Evolutionary conservation across 345 rosid species (phyloP), one percentile per base, ranked within the genome.

Genomic region (Lumnitzera racemosa): DNA sequence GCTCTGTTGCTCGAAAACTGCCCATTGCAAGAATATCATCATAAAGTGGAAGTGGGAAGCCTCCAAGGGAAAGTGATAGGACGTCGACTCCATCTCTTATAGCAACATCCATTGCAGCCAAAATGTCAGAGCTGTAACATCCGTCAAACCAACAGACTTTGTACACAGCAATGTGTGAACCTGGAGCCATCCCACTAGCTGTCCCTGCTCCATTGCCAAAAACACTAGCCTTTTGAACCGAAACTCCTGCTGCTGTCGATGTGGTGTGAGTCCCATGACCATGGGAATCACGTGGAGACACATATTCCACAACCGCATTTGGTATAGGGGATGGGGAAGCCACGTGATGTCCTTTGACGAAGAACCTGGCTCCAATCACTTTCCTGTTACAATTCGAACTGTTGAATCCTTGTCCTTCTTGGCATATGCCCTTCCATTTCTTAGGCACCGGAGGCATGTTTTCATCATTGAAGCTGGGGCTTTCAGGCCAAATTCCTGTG

Each of bases 241-340:
- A 66, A 71, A 75, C 72, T 51, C 98, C 98, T n/a, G 78, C 96
- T 4, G 81, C 96, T 1, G 96, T 91, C 13, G 98, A 88, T 23
- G 95, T 79, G 1, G 98, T 91, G 63, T 91, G 98, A 20, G 96
- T 91, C 50, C 98, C 98, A 49, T 86, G 98, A 27, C 98, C 96
- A 0, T 81, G 81, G 15, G 90, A 86, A 65, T 88, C 98, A 48
- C 95, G 71, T 0, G 98, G 86, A 0, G 98, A 91, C 43, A 80
- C 68, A 61, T 86, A 88, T 57, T 88, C 95, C 15, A 69, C 68
- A 59, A 79, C 72, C 48, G 57, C 72, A 69, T 80, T 72, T 13
- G 67, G 61, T 2, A 83, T 64, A 7, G 80, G 66, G 0, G 74
- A 5, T 0, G 65, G 57, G 0, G 88, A 73, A 62, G 90, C 91